phyloP scores from a whole-genome alignment of 139 green algal species.

The Chlamydomonas applanata region DNA sequence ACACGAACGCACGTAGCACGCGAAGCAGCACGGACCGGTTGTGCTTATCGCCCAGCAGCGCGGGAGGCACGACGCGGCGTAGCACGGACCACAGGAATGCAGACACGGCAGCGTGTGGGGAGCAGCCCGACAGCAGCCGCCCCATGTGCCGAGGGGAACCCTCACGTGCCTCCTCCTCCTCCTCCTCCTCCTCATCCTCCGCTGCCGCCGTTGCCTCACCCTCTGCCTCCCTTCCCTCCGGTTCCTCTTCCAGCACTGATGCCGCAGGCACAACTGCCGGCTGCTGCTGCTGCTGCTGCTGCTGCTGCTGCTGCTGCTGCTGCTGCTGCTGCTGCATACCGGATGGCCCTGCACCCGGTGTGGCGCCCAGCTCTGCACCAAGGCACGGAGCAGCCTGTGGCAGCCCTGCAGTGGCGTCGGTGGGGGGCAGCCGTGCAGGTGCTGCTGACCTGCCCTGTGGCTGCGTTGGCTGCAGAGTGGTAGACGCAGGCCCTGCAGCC shows the following conservation, averaged over 20 bases:
- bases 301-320: neutral
- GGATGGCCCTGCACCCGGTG: too few species aligned
- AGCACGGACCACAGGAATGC: constrained; percentile 71
- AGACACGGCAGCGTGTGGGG: constrained; percentile 48
- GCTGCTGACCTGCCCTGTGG: too few species aligned
- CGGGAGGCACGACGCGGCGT: constrained; percentile 47
- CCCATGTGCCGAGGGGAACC: neutral
- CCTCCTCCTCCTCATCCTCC: neutral
- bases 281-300: constrained; percentile 7
- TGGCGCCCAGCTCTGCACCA: too few species aligned
- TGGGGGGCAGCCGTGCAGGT: too few species aligned
- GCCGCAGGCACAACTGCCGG: neutral
- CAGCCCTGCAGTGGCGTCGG: too few species aligned
- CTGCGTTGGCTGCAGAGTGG: too few species aligned
- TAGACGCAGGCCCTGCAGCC: too few species aligned
- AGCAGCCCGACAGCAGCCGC: constrained; percentile 40
- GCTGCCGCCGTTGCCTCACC: neutral
- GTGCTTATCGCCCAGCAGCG: constrained; percentile 55
- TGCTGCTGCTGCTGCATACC: constrained; percentile 4
- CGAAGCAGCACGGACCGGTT: constrained; percentile 38
- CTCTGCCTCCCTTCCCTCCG: neutral
- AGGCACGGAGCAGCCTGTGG: too few species aligned
- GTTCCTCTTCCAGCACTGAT: neutral
- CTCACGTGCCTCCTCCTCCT: too few species aligned
- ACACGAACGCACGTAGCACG: constrained; percentile 47